These are phyloP conservation scores for Vanrija humicola DNA, from an alignment of 1,284 basidiomycete species.

Conservation along the genomic window DNA sequence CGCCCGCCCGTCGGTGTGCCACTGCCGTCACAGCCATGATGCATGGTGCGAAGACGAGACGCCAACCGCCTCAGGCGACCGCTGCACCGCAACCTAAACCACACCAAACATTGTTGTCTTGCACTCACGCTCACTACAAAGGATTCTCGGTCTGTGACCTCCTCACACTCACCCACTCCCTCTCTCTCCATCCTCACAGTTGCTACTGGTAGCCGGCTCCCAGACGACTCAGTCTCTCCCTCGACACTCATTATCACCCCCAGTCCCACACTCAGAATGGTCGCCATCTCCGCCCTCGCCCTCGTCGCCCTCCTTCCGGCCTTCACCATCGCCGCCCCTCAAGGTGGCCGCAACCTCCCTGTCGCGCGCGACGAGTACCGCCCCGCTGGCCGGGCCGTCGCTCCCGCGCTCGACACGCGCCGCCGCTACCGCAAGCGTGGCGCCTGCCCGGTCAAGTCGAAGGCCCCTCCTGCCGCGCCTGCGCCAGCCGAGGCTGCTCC, in stretches of 20 bases:
- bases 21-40: too few relatives aligned
- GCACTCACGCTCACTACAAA: too few relatives aligned
- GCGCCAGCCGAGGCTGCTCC: conserved; percentile 1
- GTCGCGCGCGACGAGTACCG: conserved; percentile 17
- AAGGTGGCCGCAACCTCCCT: conserved; percentile 16
- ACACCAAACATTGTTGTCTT: not conserved
- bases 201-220: conserved; percentile 1
- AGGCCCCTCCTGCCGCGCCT: conserved; percentile 6
- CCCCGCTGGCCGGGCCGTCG: conserved; percentile 6
- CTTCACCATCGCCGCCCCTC: conserved; percentile 15
- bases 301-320: conserved; percentile 32
- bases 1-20: too few relatives aligned
- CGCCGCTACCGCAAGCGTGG: conserved; percentile 17
- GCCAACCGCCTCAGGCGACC: too few relatives aligned
- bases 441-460: conserved; percentile 12
- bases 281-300: conserved; percentile 25
- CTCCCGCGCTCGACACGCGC: not conserved
- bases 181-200: not conserved
- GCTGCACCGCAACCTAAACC: too few relatives aligned
- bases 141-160: not conserved
- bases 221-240: not conserved
- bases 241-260: conserved; percentile 1
- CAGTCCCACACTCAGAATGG: conserved; percentile 16
- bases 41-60: too few relatives aligned
- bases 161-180: not conserved